Evolutionary conservation across 2,329 filamentous ascomycete genomes (phyloP).

Genomic region (Ophiostoma novo-ulmi): DNA sequence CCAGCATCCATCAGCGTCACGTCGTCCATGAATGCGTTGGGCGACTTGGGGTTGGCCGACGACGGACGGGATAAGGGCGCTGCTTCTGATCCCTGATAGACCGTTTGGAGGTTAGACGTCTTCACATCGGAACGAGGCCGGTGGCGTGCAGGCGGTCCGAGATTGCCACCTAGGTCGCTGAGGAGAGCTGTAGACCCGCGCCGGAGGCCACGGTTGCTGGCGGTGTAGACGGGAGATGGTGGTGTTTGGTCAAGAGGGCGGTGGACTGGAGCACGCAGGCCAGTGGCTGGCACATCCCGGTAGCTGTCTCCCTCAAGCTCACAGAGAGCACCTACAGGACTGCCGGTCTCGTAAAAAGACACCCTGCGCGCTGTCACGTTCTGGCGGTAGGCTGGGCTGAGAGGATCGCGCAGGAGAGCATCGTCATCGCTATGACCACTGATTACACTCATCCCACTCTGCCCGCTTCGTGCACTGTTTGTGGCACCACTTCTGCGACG

Average conservation of each 20-base stretch:
- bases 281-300: background rate
- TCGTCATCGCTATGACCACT: conserved; percentile 40
- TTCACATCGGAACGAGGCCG: conserved; percentile 10
- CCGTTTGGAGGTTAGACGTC: conserved; percentile 37
- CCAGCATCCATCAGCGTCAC: conserved; percentile 27
- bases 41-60: conserved; percentile 9
- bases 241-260: conserved; percentile 36
- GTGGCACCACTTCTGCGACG: conserved; percentile 32
- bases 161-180: conserved; percentile 53
- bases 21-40: conserved; percentile 8
- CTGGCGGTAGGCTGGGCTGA: conserved; percentile 36
- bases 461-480: conserved; percentile 33
- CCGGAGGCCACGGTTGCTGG: conserved; percentile 43
- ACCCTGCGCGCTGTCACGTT: conserved; percentile 51
- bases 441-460: conserved; percentile 32
- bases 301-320: conserved; percentile 37
- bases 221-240: conserved; percentile 39
- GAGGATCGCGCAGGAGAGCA: conserved; percentile 41
- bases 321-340: conserved; percentile 66
- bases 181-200: conserved; percentile 55
- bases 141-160: conserved; percentile 37
- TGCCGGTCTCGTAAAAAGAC: conserved; percentile 82
- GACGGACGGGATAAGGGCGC: background rate
- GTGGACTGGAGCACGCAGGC: conserved; percentile 21
- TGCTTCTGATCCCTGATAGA: conserved; percentile 34